These are phyloP conservation scores for Cordyceps javanica DNA, from an alignment of 2,329 filamentous ascomycete species.

Conservation along the genomic window DNA sequence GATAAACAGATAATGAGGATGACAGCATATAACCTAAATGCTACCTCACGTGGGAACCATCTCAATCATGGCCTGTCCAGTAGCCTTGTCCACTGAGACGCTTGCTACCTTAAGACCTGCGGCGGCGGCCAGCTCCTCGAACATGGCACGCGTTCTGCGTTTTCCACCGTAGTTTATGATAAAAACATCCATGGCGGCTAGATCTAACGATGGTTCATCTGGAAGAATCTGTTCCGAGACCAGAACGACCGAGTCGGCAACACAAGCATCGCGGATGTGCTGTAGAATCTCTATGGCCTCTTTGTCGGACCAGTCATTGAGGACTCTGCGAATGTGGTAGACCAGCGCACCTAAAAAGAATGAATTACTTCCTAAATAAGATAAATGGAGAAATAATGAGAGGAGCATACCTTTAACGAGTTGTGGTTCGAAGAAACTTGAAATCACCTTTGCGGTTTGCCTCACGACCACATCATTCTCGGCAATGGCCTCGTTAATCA, in stretches of 20 bases:
- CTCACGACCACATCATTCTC: too few species aligned
- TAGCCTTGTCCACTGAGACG: not conserved
- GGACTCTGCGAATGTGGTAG: constrained; percentile 30
- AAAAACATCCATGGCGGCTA: not conserved
- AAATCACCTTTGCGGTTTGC: too few species aligned
- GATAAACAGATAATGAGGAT: too few species aligned
- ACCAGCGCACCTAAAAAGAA: constrained; percentile 14
- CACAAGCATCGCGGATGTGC: constrained; percentile 16
- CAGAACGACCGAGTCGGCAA: not conserved
- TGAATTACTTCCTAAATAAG: too few species aligned
- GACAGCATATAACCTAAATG: too few species aligned
- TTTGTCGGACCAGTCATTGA: constrained; percentile 32
- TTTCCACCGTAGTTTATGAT: not conserved
- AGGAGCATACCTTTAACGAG: too few species aligned
- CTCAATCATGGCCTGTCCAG: not conserved
- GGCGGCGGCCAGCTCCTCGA: not conserved
- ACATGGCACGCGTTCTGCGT: not conserved
- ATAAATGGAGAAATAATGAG: too few species aligned
- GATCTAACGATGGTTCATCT: not conserved
- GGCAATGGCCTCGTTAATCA: too few species aligned
- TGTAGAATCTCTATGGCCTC: constrained; percentile 25
- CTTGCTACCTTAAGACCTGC: not conserved
- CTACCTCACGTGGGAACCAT: too few species aligned
- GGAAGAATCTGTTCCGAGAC: not conserved
- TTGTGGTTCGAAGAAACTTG: too few species aligned